phyloP scores from a whole-genome alignment of 805 yeast genomes.

The Ogataea kodamae region DNA sequence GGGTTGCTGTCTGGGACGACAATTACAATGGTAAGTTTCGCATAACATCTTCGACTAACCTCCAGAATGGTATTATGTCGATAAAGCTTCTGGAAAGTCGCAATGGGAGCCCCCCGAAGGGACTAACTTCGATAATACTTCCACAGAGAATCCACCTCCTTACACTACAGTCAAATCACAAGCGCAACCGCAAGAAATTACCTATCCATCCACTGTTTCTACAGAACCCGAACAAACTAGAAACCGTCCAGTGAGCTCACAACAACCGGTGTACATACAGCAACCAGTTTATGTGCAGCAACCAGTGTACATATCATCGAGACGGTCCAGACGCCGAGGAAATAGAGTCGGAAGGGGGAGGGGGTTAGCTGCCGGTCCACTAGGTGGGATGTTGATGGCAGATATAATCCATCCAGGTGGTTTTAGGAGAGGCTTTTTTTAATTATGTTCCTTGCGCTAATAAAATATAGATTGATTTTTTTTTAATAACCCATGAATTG shows the following conservation, averaged over 20 bases:
- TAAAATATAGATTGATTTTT: too few species aligned
- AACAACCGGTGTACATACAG: slow-evolving; percentile 16
- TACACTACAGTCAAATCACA: slow-evolving; percentile 14
- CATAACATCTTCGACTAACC: too few species aligned
- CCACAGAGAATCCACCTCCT: slow-evolving; percentile 37
- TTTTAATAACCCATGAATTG: not conserved
- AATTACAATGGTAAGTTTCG: slow-evolving; percentile 46
- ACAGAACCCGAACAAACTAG: slow-evolving; percentile 18
- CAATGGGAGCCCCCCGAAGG: slow-evolving; percentile 89
- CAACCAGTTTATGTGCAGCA: slow-evolving; percentile 21
- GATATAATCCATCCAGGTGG: slow-evolving; percentile 19
- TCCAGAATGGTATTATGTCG: slow-evolving; percentile 76
- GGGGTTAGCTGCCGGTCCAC: slow-evolving; percentile 32
- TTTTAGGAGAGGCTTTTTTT: slow-evolving; percentile 22
- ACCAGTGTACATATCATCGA: slow-evolving; percentile 17
- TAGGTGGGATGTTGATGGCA: slow-evolving; percentile 27
- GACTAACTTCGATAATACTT: slow-evolving; percentile 37
- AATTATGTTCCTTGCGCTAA: too few species aligned
- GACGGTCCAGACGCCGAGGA: too few species aligned
- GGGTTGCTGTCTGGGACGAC: slow-evolving; percentile 73
- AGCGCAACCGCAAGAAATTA: too few species aligned
- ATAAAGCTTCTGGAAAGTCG: slow-evolving; percentile 64
- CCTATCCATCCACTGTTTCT: slow-evolving; percentile 9
- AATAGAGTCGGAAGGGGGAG: slow-evolving; percentile 29
- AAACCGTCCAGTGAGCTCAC: slow-evolving; percentile 18